Base-by-base conservation (phyloP, 2,329 filamentous ascomycete species). In the Penicillium digitatum region DNA sequence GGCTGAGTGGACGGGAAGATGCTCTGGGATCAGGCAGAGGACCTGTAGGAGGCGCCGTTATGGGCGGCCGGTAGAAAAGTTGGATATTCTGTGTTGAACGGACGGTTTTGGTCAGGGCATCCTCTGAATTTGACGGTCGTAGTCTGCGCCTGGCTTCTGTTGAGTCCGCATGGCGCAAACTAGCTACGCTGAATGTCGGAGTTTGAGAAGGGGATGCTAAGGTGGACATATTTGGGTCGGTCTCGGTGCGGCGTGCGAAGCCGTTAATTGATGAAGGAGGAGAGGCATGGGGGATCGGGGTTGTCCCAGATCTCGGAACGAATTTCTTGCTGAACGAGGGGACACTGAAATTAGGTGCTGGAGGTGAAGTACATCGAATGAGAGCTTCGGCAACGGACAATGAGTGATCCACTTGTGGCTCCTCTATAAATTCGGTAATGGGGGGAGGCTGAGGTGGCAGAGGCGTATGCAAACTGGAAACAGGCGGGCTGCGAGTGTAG, bases 341-440 rank as follows among this genome's bases (percentile, higher is more conserved):
- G 16, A 76, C 69, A 53, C 74, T 76, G 46, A 76, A 75, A 51
- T 76, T 76, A 3, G 72, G 74, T 3, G 73, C 66, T 24, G 71
- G 65, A 3, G 71, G 68, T 0, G 73, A 71, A n/a, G 66, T 54
- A 48, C 69, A 66, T 44, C 69, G 66, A 27, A 61, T 44, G 8
- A 66, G 48, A 9, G 61, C 48, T 16, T 71, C 68, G 5, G 66
- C 65, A 7, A 66, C 46, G 20, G 69, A 61, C 31, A 64, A 64
- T 27, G 63, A 57, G 20, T 59, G 56, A 31, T 57, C 56, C 24
- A 54, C 42, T 7, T 68, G 53, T 26, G 59, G n/a, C n/a, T 51
- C 46, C 20, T 70, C 69, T 2, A 57, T 52, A 42, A 43, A 40
- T 55, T 55, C 11, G 47, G 49, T 38, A 48, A 50, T 50, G 10